phyloP scores from a whole-genome alignment of 495 filamentous ascomycete species.

The Penicillium nucicola region DNA sequence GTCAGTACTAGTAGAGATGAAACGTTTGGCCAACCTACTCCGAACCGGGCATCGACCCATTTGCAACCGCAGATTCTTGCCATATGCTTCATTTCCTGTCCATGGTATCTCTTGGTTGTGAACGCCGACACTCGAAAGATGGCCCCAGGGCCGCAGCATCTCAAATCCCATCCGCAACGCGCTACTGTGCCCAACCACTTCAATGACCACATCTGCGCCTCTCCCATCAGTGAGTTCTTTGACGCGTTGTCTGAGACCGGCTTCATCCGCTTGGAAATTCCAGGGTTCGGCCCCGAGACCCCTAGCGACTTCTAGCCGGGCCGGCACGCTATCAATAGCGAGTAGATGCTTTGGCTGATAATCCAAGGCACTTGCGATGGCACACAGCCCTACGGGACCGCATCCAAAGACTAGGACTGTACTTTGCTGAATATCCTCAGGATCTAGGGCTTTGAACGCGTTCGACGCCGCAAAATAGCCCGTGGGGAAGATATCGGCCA shows the following conservation, averaged over 20 bases:
- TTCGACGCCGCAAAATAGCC: slow-evolving; percentile 81
- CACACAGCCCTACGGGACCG: slow-evolving; percentile 82
- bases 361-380: slow-evolving; percentile 71
- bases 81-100: slow-evolving; percentile 80
- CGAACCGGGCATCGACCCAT: slow-evolving; percentile 89
- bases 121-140: slow-evolving; percentile 80
- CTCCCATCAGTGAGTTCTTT: slow-evolving; percentile 71
- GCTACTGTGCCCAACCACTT: slow-evolving; percentile 77
- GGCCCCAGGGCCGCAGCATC: slow-evolving; percentile 79
- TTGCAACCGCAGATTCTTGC: slow-evolving; percentile 82
- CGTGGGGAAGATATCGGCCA: slow-evolving; percentile 60
- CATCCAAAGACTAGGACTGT: slow-evolving; percentile 80
- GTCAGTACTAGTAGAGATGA: neutral
- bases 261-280: slow-evolving; percentile 66
- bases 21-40: slow-evolving; percentile 12
- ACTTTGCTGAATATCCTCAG: slow-evolving; percentile 53
- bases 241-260: slow-evolving; percentile 54
- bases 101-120: slow-evolving; percentile 88
- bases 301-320: slow-evolving; percentile 67
- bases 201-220: slow-evolving; percentile 82
- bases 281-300: slow-evolving; percentile 74
- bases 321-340: slow-evolving; percentile 75
- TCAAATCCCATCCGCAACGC: slow-evolving; percentile 80
- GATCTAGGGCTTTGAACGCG: slow-evolving; percentile 59
- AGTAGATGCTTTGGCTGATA: slow-evolving; percentile 71